Conservation (phyloP, 352 stramenopile genomes). For the Detonula confervacea region DNA sequence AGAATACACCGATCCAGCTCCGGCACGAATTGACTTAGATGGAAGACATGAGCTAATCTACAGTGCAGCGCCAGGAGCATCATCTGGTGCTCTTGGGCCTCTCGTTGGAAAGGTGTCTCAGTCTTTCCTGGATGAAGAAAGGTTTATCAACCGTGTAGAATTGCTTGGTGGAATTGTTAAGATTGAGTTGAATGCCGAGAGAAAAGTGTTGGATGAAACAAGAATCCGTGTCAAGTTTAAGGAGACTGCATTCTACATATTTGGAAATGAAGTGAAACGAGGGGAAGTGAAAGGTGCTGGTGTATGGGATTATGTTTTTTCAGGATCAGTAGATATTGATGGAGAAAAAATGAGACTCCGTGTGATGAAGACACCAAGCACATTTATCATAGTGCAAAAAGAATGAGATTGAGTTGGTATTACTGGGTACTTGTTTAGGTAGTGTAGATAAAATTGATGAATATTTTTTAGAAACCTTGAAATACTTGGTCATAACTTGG, state of each 20-base stretch:
- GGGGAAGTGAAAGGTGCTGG: constrained; percentile 38
- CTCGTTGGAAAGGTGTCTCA: constrained; percentile 38
- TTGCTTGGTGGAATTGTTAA: constrained; percentile 35
- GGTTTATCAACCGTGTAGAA: constrained; percentile 43
- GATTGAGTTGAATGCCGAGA: constrained; percentile 43
- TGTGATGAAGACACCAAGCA: constrained; percentile 49
- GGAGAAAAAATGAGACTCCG: constrained; percentile 31
- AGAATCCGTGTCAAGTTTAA: constrained; percentile 46
- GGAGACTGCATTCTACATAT: constrained; percentile 33
- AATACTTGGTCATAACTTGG: constrained; percentile 84
- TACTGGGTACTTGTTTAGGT: background rate
- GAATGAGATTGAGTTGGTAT: background rate
- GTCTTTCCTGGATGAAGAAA: constrained; percentile 34
- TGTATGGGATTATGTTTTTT: constrained; percentile 45
- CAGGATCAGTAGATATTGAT: constrained; percentile 16
- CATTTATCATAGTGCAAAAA: constrained; percentile 44
- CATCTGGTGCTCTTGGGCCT: constrained; percentile 38
- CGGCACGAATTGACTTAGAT: constrained; percentile 24
- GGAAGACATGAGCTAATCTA: constrained; percentile 39
- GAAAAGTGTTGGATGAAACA: constrained; percentile 36
- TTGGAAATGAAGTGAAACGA: constrained; percentile 39
- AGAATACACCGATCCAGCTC: constrained; percentile 20
- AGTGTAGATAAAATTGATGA: too few relatives aligned
- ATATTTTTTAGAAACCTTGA: constrained; percentile 85
- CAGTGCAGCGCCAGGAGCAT: constrained; percentile 36